Percentiles rank a stretch among this genome's conserved stretches.
Conservation (phyloP, 2,329 filamentous ascomycete genomes). For the Dothideomycetes sp. region DNA sequence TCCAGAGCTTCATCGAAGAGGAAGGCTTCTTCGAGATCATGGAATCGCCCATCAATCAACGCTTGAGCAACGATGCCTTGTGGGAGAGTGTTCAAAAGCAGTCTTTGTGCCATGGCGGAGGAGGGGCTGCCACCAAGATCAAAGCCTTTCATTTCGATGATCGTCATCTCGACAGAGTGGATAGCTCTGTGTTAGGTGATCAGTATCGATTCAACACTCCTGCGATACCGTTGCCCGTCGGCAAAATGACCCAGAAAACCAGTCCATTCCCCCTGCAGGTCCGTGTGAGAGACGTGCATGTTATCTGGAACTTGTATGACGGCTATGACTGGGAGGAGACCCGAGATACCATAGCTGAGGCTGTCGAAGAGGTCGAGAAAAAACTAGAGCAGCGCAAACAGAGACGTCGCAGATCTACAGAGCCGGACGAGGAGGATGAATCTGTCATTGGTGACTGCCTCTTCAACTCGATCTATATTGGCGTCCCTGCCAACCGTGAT, state of each 20-base stretch:
- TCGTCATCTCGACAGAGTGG: conserved; percentile 22
- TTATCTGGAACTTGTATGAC: conserved; percentile 97
- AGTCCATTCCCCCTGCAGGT: conserved; percentile 50
- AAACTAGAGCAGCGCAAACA: conserved; percentile 65
- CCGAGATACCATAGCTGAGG: conserved; percentile 73
- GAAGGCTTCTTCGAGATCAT: conserved; percentile 28
- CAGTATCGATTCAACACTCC: conserved; percentile 21
- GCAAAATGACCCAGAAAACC: neutral
- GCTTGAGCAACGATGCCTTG: conserved; percentile 20
- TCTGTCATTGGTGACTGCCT: conserved; percentile 87
- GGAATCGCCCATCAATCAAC: conserved; percentile 15
- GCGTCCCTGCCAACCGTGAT: conserved; percentile 70
- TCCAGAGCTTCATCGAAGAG: conserved; percentile 21
- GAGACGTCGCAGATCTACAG: conserved; percentile 42
- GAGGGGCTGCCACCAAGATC: conserved; percentile 15
- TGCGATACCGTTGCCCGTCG: neutral
- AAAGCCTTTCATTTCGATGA: conserved; percentile 20
- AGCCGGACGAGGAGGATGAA: conserved; percentile 64
- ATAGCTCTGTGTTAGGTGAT: conserved; percentile 16
- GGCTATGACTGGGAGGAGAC: conserved; percentile 94
- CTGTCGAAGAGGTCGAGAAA: conserved; percentile 76
- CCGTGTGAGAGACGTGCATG: conserved; percentile 71
- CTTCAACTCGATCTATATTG: conserved; percentile 98
- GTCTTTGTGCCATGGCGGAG: conserved; percentile 11
- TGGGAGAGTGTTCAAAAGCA: conserved; percentile 20